Evolutionary conservation across 495 filamentous ascomycete species (phyloP).

Genomic region (Penicillium flavigenum): DNA sequence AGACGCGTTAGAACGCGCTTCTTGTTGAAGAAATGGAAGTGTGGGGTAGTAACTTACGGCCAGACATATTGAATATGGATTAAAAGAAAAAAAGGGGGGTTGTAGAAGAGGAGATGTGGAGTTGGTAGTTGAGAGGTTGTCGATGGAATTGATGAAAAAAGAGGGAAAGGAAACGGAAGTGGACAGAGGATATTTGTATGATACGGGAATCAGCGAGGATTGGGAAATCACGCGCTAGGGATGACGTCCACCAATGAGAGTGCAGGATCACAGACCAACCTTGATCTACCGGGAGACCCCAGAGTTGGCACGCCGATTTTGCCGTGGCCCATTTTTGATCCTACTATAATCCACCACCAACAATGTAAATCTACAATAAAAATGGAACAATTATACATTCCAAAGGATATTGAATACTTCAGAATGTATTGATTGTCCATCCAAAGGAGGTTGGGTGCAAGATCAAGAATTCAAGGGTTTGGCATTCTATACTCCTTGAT

Average conservation of each 20-base stretch:
- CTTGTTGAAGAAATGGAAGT: constrained; percentile 9
- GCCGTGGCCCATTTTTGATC: constrained; percentile 29
- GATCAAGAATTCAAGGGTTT: constrained; percentile 36
- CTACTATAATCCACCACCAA: constrained; percentile 19
- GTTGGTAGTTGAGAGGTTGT: constrained; percentile 37
- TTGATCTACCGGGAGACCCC: constrained; percentile 37
- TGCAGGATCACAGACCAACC: constrained; percentile 29
- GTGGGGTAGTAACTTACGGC: constrained; percentile 55
- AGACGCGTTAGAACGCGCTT: constrained; percentile 45
- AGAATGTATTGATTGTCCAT: constrained; percentile 19
- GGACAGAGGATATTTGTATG: constrained; percentile 51
- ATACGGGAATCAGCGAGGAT: constrained; percentile 31
- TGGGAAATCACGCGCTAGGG: constrained; percentile 45
- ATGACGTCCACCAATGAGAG: constrained; percentile 44
- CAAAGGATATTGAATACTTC: constrained; percentile 8
- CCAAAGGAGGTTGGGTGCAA: constrained; percentile 30
- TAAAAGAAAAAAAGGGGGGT: constrained; percentile 32
- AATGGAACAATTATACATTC: constrained; percentile 21
- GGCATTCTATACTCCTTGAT: constrained; percentile 43
- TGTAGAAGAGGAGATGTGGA: constrained; percentile 35
- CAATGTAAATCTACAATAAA: constrained; percentile 26
- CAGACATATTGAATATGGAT: constrained; percentile 60
- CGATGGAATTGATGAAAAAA: constrained; percentile 45
- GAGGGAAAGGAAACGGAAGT: constrained; percentile 25
- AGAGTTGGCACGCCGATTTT: constrained; percentile 26